Evolutionary conservation across 2,329 filamentous ascomycete species (phyloP).

Genomic region (Curvularia lunata): DNA sequence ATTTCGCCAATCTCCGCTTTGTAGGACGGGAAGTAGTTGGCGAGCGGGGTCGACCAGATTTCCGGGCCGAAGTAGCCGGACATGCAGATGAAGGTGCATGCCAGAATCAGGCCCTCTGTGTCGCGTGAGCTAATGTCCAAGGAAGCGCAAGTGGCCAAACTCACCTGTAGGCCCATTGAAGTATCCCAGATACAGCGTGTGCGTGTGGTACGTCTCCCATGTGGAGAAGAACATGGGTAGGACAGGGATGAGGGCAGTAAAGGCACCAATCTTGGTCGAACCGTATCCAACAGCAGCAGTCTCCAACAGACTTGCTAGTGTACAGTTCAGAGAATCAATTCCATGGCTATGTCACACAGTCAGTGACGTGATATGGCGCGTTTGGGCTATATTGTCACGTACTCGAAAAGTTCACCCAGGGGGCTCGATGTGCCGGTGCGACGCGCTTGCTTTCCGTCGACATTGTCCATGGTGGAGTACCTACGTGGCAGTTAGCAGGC

Average conservation of each 20-base stretch:
- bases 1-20: constrained; percentile 68
- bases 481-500: constrained; percentile 41
- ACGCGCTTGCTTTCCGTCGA: constrained; percentile 96
- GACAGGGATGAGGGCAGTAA: constrained; percentile 89
- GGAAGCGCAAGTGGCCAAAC: background rate
- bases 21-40: constrained; percentile 56
- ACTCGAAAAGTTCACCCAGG: constrained; percentile 94
- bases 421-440: constrained; percentile 94
- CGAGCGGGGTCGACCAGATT: constrained; percentile 81
- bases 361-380: constrained; percentile 33
- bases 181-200: constrained; percentile 93
- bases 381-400: constrained; percentile 44
- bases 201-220: constrained; percentile 99
- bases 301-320: constrained; percentile 86
- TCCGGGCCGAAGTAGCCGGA: constrained; percentile 87
- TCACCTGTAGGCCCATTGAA: constrained; percentile 88
- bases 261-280: constrained; percentile 80
- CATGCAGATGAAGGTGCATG: constrained; percentile 81
- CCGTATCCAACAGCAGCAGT: constrained; percentile 93
- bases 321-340: constrained; percentile 98
- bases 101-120: constrained; percentile 84
- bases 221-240: constrained; percentile 99
- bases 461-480: constrained; percentile 98
- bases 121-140: constrained; percentile 18
- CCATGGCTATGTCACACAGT: constrained; percentile 67